Evolutionary conservation across 1,284 basidiomycete species (phyloP), one percentile per base, ranked within the genome.

Genomic region (Cronartium quercuum): DNA sequence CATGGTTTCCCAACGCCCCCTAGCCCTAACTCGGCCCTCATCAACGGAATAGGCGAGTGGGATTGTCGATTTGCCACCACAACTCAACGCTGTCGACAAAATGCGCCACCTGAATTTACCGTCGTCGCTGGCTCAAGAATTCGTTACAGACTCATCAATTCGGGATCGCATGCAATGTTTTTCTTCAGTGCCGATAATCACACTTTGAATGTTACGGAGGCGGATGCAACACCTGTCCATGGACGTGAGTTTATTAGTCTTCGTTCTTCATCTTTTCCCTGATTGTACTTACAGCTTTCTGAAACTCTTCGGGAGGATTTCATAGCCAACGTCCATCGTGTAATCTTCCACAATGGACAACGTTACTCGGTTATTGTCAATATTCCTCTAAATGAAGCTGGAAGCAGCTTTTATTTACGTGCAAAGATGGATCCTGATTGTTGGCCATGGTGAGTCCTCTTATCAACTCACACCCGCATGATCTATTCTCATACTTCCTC

Each of bases 91-190:
- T 62, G 60, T 37, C n/a, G 37, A 38, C 6, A 18, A 21, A 80
- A 77, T 75, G 79, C 7, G 81, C 81, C 6, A 15, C 70, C 70
- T 2, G 63, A 66, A 58, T 74, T 74, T n/a, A 66, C 37, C 10
- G n/a, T 74, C 29, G 65, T 9, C 13, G 70, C 70, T 37, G 70
- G 70, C 35, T 24, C 65, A 12, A 74, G 35, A 41, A 66, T 74
- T 29, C 84, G 87, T 7, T 84, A 88, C 79, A 84, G 87, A 4
- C 79, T 88, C 41, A 83, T 87, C 76, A 84, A 86, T 66, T 80
- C 85, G 0, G 86, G 86, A 35, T 79, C 77, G 55, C 79, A 80
- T 69, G 79, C 78, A 24, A 75, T 78, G 70, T 74, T 79, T 55
- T 68, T 76, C 21, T 78, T 81, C 71, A 73, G 76, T 13, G 78